Evolutionary conservation across 352 stramenopile genomes (phyloP), one percentile per base, ranked within the genome.

Genomic region (Phytophthora aleatoria): DNA sequence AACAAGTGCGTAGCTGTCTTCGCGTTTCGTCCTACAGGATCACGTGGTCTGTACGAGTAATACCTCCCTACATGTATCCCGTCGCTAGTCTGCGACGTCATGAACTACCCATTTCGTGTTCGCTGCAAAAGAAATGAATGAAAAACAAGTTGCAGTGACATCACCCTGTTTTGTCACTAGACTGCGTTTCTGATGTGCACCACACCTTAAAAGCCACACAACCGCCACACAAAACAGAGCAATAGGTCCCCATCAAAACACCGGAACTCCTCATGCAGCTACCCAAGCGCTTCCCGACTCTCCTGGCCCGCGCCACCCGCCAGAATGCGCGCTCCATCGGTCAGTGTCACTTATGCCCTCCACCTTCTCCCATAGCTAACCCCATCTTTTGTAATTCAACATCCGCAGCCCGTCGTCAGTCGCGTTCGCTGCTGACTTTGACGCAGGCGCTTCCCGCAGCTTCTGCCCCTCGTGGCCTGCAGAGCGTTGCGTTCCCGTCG

Each of bases 221-320:
- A 57, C 20, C 28, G 27, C 36, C 58, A 68, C 41, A 52, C 64
- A 52, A 59, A 71, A 50, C 27, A 51, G 33, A 64, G 31, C 27
- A 36, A 28, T 44, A 16, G 15, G 13, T 62, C 38, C 20, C 35
- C 59, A 52, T 63, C 30, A 51, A 50, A 24, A 43, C 50, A 43
- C 50, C 49, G 31, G 47, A 64, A 52, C 24, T 44, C 28, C 2
- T 15, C n/a, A 61, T 58, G 52, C 64, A 62, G 51, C 38, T 70
- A 16, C 30, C 44, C 38, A 74, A 74, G 61, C 70, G 66, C 45
- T 61, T 68, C 58, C 43, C 47, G 33, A 64, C 38, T 15, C 50
- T 71, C n/a, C 24, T 66, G 39, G n/a, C 61, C 26, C 66, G 70
- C n/a, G 51, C 52, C 26, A 16, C 47, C 41, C 52, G 70, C 26